Evolutionary conservation across 164 flowering plant genomes (phyloP).

Genomic region (Taxillus chinensis): DNA sequence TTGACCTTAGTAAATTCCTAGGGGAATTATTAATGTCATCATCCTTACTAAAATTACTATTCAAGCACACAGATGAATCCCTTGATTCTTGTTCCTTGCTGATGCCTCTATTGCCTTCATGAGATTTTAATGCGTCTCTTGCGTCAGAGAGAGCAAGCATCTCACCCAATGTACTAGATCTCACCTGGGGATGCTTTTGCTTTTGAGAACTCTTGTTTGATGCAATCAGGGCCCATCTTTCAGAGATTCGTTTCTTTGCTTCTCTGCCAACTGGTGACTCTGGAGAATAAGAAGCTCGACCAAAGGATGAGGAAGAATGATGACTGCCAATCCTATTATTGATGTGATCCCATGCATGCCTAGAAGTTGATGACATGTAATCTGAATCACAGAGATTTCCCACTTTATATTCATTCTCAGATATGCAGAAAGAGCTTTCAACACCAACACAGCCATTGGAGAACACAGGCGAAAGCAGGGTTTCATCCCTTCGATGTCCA

Average conservation of each 20-base stretch:
- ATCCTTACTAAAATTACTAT: conserved; percentile 8
- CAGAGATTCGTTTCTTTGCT: conserved; percentile 93
- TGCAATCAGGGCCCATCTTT: conserved; percentile 87
- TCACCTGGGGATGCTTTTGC: conserved; percentile 48
- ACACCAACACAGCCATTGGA: conserved; percentile 83
- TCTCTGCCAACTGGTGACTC: conserved; percentile 92
- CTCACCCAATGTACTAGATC: conserved; percentile 89
- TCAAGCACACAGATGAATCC: too few relatives aligned
- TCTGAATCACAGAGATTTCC: conserved; percentile 75
- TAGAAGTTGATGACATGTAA: conserved; percentile 64
- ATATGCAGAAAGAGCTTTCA: conserved; percentile 70
- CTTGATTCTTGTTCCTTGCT: too few relatives aligned
- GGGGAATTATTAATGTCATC: conserved; percentile 36
- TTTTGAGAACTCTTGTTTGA: conserved; percentile 46
- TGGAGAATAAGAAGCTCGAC: conserved; percentile 70
- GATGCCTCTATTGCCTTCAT: conserved; percentile 17
- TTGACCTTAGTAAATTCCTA: conserved; percentile 59
- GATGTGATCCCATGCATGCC: conserved; percentile 75
- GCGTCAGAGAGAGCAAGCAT: conserved; percentile 89
- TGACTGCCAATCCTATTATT: conserved; percentile 57
- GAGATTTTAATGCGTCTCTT: conserved; percentile 27
- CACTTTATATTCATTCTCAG: conserved; percentile 55
- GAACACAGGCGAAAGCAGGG: conserved; percentile 54
- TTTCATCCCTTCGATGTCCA: conserved; percentile 52
- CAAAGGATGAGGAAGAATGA: conserved; percentile 54